Evolutionary conservation across 2,329 filamentous ascomycete genomes (phyloP), one percentile per base, ranked within the genome.

Genomic region (Xylogone sp.): DNA sequence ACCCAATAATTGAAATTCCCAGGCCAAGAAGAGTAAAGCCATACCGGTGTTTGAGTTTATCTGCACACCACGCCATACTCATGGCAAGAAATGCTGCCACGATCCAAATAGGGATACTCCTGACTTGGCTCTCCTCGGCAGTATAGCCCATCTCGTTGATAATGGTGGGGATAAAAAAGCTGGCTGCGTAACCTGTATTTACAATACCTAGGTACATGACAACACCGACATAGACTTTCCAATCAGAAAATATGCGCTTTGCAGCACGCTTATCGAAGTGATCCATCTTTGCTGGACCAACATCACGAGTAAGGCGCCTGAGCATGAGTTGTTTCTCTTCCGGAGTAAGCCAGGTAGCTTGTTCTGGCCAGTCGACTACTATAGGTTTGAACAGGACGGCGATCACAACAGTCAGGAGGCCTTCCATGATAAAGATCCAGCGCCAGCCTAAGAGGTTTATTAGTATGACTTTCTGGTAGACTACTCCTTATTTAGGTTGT

Each of bases 141-240:
- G 59, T 49, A 27, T 60, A 73, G 20, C 69, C 64, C 52, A 74
- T 69, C 46, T 71, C 69, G 45, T 59, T 56, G 8, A 74, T 62
- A 51, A 75, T 73, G 9, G 68, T 73, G 1, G 71, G 71, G 60
- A 73, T 63, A 56, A 71, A 73, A 56, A 71, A 71, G 18, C 64
- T 65, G 6, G 63, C 19, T 22, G 18, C 65, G 56, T 73, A 74
- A 18, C 69, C 63, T 12, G 72, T 72, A 49, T 67, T 74, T 16
- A 74, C 70, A 48, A 85, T 82, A 13, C 83, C 80, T 74, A 83
- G 84, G 61, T 84, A 86, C 44, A 87, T 81, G 48, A 56, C 13
- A 2, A 50, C 39, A 21, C 53, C 47, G n/a, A 54, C 42, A 16
- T 53, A 77, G 20, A 76, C 69, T 55, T 77, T 74, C 73, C 73